Evolutionary conservation across 495 filamentous ascomycete species (phyloP).

Genomic region (Choiromyces venosus): DNA sequence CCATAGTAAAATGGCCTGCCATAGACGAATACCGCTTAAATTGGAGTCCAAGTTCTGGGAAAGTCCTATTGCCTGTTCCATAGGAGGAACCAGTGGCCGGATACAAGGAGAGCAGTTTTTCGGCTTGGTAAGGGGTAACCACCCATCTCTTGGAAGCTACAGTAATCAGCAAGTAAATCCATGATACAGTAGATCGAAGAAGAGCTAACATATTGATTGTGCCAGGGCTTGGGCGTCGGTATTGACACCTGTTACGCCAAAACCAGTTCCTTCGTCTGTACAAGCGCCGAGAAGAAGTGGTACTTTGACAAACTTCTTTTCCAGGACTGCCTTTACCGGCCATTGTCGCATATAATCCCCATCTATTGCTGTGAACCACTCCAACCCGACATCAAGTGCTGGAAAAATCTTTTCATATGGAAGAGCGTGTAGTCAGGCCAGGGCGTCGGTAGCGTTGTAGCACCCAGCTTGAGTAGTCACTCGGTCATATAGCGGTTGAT

Average conservation of each 20-base stretch:
- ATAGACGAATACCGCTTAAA: conserved; percentile 54
- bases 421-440: conserved; percentile 50
- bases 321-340: conserved; percentile 43
- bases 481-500: conserved; percentile 45
- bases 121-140: conserved; percentile 18
- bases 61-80: conserved; percentile 46
- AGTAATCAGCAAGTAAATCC: conserved; percentile 5
- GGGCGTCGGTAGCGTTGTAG: conserved; percentile 43
- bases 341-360: conserved; percentile 49
- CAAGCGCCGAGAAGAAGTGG: conserved; percentile 50
- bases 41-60: conserved; percentile 47
- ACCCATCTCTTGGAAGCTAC: conserved; percentile 21
- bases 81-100: conserved; percentile 47
- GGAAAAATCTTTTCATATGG: conserved; percentile 47
- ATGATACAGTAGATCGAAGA: background rate
- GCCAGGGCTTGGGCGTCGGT: conserved; percentile 48
- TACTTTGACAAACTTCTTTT: conserved; percentile 48
- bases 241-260: conserved; percentile 48
- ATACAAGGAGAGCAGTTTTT: conserved; percentile 49
- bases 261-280: conserved; percentile 50
- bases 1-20: conserved; percentile 54
- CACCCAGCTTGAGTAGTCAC: conserved; percentile 43
- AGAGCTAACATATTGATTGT: conserved; percentile 44
- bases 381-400: conserved; percentile 42
- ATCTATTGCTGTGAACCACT: conserved; percentile 50